Base-by-base conservation (phyloP, 2,329 filamentous ascomycete genomes). In the Epichloe amarillans region DNA sequence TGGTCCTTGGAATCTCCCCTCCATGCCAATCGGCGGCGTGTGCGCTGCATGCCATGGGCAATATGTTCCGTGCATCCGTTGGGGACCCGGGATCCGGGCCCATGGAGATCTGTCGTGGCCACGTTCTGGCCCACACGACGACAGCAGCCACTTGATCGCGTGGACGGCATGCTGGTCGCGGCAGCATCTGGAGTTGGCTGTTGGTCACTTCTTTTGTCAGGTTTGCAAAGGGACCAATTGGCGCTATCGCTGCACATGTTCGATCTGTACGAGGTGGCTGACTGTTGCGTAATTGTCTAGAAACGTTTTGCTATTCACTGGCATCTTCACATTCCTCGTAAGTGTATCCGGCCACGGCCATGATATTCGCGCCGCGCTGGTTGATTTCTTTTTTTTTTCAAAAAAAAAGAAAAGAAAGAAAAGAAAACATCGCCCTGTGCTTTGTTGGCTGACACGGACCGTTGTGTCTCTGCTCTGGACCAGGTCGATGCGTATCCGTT, bases 321-420 rank as follows among this genome's bases (percentile, higher is more conserved):
- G 88, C 49, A 80, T 94, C 57, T 95, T 95, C 66, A 94, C 88
- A 12, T 95, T 94, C 69, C 71, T 94, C 56, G 88, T 91, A 66
- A 69, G 73, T 72, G 43, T n/a, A 26, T 10, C 21, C 23, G 30
- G 5, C 7, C n/a, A n/a, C 26, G 4, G 15, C 2, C 23, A 35
- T n/a, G 15, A n/a, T 4, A 3, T 11, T 15, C 33, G 30, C 6
- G 15, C 15, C 7, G 36, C 48, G 5, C 23, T 38, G 49, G 4
- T 12, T 19, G 5, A 19, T 33, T 44, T 19, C 2, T 3, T 38
- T 17, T 33, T 26, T 3, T 36, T 19, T 30, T 4, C 4, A 17
- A 15, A 17, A 17, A 17, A 17, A 17, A 17, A n/a, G n/a, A n/a
- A n/a, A n/a, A n/a, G n/a, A n/a, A n/a, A n/a, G n/a, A n/a, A 17